Evolutionary conservation across 768 basidiomycete species (phyloP).

Genomic region (Clitopilus hobsonii): DNA sequence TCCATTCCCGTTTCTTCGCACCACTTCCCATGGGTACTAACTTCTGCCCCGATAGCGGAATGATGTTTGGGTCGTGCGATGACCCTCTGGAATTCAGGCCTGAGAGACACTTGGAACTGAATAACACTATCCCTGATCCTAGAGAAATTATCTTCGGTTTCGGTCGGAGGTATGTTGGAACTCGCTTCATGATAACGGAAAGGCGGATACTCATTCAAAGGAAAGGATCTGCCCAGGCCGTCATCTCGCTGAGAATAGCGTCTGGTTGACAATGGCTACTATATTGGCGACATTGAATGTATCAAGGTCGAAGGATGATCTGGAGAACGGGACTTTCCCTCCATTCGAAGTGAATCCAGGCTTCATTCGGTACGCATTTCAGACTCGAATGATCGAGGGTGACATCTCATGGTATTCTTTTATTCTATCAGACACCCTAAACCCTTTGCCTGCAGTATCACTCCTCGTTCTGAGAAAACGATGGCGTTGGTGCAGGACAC

Average conservation of each 20-base stretch:
- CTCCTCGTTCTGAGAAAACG: slow-evolving; percentile 33
- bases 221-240: slow-evolving; percentile 50
- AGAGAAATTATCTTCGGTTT: slow-evolving; percentile 52
- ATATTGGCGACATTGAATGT: slow-evolving; percentile 44
- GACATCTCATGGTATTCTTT: background rate
- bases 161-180: slow-evolving; percentile 39
- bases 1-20: background rate
- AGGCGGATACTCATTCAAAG: background rate
- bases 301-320: slow-evolving; percentile 30
- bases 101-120: slow-evolving; percentile 40
- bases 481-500: slow-evolving; percentile 23
- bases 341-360: slow-evolving; percentile 32
- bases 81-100: slow-evolving; percentile 45
- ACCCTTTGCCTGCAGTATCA: slow-evolving; percentile 43
- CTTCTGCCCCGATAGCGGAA: slow-evolving; percentile 24
- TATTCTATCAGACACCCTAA: slow-evolving; percentile 39
- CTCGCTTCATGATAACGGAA: background rate
- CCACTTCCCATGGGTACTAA: background rate
- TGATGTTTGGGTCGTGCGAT: slow-evolving; percentile 38
- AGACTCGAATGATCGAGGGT: background rate
- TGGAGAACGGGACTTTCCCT: slow-evolving; percentile 36
- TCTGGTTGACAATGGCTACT: slow-evolving; percentile 41
- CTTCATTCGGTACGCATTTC: slow-evolving; percentile 39
- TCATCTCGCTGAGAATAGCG: slow-evolving; percentile 42
- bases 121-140: slow-evolving; percentile 33